Evolutionary conservation across 192 early-diverging fungal species (phyloP).

Genomic region (Coemansia sp.): DNA sequence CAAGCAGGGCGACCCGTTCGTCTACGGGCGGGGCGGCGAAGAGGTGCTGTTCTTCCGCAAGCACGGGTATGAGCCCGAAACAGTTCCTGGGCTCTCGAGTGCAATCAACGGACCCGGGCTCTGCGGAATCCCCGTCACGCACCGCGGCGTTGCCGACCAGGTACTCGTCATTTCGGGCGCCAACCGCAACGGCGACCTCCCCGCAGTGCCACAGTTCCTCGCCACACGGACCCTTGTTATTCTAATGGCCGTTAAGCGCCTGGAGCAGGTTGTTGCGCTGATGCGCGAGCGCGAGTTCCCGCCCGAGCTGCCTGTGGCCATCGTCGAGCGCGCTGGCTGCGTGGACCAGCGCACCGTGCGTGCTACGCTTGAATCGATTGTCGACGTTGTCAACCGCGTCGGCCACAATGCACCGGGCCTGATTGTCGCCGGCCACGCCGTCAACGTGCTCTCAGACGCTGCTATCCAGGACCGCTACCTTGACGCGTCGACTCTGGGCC

Average conservation of each 20-base stretch:
- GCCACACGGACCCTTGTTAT: constrained; percentile 74
- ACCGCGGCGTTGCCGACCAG: constrained; percentile 83
- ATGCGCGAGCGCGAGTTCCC: constrained; percentile 66
- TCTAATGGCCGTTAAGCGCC: constrained; percentile 80
- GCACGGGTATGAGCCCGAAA: constrained; percentile 66
- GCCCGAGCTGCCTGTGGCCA: constrained; percentile 62
- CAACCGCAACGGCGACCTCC: constrained; percentile 73
- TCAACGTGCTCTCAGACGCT: constrained; percentile 51
- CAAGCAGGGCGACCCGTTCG: constrained; percentile 91
- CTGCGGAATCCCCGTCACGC: constrained; percentile 80
- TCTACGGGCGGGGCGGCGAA: constrained; percentile 92
- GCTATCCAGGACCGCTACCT: constrained; percentile 47
- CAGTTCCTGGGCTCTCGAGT: constrained; percentile 78
- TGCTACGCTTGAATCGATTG: constrained; percentile 65
- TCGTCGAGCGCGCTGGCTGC: constrained; percentile 83
- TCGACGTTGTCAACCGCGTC: constrained; percentile 58
- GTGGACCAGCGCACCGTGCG: constrained; percentile 67
- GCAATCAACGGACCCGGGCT: constrained; percentile 72
- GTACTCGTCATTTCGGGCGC: constrained; percentile 81
- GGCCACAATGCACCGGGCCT: constrained; percentile 73
- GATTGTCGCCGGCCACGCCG: constrained; percentile 74
- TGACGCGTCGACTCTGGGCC: constrained; percentile 31
- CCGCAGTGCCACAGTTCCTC: constrained; percentile 66
- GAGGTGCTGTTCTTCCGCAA: constrained; percentile 74
- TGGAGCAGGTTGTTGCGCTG: constrained; percentile 62